Evolutionary conservation across 257 asterid genomes (phyloP), one percentile per base, ranked within the genome.

Genomic region (Fraxinus pennsylvanica): DNA sequence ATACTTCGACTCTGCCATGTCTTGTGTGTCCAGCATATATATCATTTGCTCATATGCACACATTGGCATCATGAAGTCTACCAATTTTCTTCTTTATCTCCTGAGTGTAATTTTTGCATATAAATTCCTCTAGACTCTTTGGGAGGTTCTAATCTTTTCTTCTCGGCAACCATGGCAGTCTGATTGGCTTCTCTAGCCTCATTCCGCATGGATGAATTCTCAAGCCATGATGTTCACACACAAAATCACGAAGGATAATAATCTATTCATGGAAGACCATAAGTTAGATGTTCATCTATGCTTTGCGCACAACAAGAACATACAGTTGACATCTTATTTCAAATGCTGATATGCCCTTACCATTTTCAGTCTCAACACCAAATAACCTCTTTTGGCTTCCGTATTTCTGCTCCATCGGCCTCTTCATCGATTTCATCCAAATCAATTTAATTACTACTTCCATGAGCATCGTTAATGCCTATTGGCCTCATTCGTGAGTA

Each of bases 11-110:
- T 91, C 86, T 47, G 98, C 99, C 91, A 85, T 83, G 78, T 91
- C 99, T 80, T 90, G 89, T 1, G 97, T 93, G 78, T 93, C 98
- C 66, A 96, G 92, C 97, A 93, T 91, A 82, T 88, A 93, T 30
- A 97, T 89, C 27, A 0, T 85, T 92, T 88, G 84, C 88, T 90
- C 97, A 93, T 93, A 78, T 93, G 98, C 75, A 93, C 80, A 25
- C 98, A 84, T 93, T 96, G 72, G 97, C 89, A 76, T 92, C 99
- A 9, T 93, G 85, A 84, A 93, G 90, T 83, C 85, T 92, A 6
- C 98, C 98, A 30, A 93, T 92, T 86, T 90, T 96, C 89, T 92
- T 93, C 87, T 91, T 95, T 88, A 97, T 92, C 76, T 96, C 97
- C 85, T 95, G 27, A 0, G 27, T 25, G 27, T 25, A 25, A 25